Evolutionary conservation across 768 basidiomycete species (phyloP), one percentile per base, ranked within the genome.

Genomic region (Phanerochaete carnosa): DNA sequence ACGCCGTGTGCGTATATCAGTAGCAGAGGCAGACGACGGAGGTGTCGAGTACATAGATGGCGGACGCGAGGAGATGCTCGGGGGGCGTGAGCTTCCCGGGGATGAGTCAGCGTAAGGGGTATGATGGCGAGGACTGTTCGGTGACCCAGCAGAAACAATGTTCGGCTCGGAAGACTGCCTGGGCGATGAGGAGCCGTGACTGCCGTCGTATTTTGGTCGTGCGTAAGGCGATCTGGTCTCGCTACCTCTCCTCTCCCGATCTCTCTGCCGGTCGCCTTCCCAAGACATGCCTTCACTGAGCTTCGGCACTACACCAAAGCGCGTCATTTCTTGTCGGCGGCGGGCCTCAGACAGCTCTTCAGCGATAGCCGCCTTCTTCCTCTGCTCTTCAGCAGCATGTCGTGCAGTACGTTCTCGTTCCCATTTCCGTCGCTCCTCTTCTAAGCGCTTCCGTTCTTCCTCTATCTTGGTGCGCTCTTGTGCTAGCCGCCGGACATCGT

Each of bases 271-370:
- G 53, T 69, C 58, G 39, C 63, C 64, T 39, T 66, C 59, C 52
- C 70, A 61, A 12, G 52, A 45, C 8, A 58, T 29, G 35, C 49
- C 55, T 25, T 58, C 60, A 2, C 35, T 33, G 13, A 33, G 26
- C 59, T 50, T 57, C n/a, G 60, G 59, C 35, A 54, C 46, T 53
- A 45, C 69, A 59, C 60, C 71, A 59, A 35, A 66, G 49, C 55
- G 73, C 68, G 33, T 73, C 2, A 78, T 73, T 67, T 91, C 89
- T 62, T 87, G 82, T 65, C 90, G 76, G 45, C 76, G 62, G 64
- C 90, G 79, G 2, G 88, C 75, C 30, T 86, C 87, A 37, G 76
- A 76, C 19, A 92, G 77, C 69, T 86, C 83, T 52, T 88, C 87
- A 15, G 77, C 75, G 68, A 82, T 88, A 57, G 75, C 63, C 46